Evolutionary conservation across 345 rosid species (phyloP).

Genomic region (Rhodamnia rubescens): DNA sequence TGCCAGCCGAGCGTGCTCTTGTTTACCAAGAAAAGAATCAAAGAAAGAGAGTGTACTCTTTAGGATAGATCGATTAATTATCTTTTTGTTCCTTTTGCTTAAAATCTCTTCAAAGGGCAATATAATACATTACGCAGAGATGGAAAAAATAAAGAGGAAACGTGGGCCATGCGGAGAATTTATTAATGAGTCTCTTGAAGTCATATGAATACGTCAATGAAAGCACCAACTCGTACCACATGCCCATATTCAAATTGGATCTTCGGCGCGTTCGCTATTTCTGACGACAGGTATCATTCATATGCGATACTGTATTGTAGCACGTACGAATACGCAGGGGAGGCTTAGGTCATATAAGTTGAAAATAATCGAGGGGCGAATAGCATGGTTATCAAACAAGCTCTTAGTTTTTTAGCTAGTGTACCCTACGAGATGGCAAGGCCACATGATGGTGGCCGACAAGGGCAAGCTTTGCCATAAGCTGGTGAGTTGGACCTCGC

Average conservation of each 20-base stretch:
- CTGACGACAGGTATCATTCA: background rate
- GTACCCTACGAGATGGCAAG: background rate
- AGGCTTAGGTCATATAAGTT: background rate
- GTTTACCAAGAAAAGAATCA: background rate
- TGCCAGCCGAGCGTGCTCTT: background rate
- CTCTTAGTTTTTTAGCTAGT: background rate
- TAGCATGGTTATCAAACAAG: background rate
- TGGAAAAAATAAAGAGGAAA: background rate
- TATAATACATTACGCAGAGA: background rate
- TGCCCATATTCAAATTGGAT: background rate
- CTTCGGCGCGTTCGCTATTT: background rate
- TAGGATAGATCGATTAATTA: background rate
- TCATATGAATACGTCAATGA: background rate
- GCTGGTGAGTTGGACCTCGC: too few species aligned
- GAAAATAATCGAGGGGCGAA: background rate
- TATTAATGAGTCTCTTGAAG: background rate
- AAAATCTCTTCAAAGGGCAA: background rate
- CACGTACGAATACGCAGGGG: background rate
- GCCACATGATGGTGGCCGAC: background rate
- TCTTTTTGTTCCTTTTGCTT: background rate
- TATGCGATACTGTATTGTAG: background rate
- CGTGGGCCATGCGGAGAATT: background rate
- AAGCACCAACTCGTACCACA: background rate
- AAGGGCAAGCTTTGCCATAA: too few species aligned
- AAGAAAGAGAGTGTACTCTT: background rate